phyloP scores from a whole-genome alignment of 805 yeast species.

The Candida nemodendra region DNA sequence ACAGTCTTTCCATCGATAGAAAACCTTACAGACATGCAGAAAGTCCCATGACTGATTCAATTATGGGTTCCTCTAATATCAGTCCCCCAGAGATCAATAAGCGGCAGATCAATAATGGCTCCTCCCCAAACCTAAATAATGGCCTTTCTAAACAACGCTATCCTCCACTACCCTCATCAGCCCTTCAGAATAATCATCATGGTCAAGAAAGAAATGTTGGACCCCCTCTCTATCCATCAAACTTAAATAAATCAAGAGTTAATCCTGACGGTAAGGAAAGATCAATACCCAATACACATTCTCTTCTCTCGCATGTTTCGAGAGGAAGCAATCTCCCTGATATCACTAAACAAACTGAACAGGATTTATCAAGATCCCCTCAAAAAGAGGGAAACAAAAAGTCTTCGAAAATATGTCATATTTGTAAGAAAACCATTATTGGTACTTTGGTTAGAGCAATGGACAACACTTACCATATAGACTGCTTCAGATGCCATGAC shows the following conservation, averaged over 20 bases:
- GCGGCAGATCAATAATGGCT: too few species aligned
- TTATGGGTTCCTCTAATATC: too few species aligned
- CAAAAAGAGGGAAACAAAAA: slow-evolving; percentile 21
- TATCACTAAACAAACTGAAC: slow-evolving; percentile 4
- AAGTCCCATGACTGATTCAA: too few species aligned
- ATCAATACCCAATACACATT: neutral
- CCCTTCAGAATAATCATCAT: too few species aligned
- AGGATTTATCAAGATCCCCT: slow-evolving; percentile 4
- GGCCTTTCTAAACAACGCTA: too few species aligned
- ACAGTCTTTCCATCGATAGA: too few species aligned
- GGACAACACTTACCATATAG: slow-evolving; percentile 75
- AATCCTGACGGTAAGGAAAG: neutral
- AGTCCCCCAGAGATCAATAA: too few species aligned
- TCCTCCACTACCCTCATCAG: too few species aligned
- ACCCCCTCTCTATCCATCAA: neutral
- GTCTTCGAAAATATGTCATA: slow-evolving; percentile 43
- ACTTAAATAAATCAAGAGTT: neutral
- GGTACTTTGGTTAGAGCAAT: slow-evolving; percentile 89
- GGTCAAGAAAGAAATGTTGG: neutral
- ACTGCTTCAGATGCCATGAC: slow-evolving; percentile 83
- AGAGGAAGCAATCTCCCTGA: slow-evolving; percentile 17
- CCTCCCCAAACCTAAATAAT: too few species aligned
- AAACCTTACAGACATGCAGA: too few species aligned
- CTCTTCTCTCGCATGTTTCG: slow-evolving; percentile 2
- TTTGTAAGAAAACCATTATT: slow-evolving; percentile 51